Conservation (phyloP, 352 stramenopile genomes). For the Globisporangium spiculum region DNA sequence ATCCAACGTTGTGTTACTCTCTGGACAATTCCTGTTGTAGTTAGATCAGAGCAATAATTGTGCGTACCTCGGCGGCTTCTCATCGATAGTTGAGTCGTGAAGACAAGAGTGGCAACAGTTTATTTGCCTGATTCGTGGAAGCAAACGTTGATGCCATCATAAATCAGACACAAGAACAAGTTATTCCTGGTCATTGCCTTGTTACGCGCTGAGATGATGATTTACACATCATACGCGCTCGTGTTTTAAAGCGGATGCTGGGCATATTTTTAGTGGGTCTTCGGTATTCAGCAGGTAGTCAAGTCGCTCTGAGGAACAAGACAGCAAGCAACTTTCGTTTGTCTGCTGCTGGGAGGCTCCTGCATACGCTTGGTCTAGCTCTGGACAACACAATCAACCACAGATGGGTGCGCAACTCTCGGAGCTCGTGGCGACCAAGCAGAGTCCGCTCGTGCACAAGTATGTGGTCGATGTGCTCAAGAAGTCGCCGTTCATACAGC, state of each 20-base stretch:
- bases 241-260: background rate
- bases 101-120: background rate
- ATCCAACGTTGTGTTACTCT: too few species aligned
- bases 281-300: background rate
- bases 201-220: background rate
- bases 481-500: slow-evolving; percentile 62
- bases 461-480: slow-evolving; percentile 41
- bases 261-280: background rate
- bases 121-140: background rate
- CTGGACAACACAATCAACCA: background rate
- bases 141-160: background rate
- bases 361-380: background rate
- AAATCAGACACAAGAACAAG: background rate
- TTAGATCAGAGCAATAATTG: too few species aligned
- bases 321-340: background rate
- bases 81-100: background rate
- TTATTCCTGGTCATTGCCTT: background rate
- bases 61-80: background rate
- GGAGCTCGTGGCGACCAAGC: slow-evolving; percentile 8
- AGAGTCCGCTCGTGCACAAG: slow-evolving; percentile 19
- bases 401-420: slow-evolving; percentile 19
- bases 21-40: too few species aligned
- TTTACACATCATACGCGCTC: background rate
- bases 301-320: background rate
- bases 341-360: background rate